These are phyloP conservation scores for Aspergillus eucalypticola DNA, from an alignment of 2,329 filamentous ascomycete genomes.

Conservation along the genomic window DNA sequence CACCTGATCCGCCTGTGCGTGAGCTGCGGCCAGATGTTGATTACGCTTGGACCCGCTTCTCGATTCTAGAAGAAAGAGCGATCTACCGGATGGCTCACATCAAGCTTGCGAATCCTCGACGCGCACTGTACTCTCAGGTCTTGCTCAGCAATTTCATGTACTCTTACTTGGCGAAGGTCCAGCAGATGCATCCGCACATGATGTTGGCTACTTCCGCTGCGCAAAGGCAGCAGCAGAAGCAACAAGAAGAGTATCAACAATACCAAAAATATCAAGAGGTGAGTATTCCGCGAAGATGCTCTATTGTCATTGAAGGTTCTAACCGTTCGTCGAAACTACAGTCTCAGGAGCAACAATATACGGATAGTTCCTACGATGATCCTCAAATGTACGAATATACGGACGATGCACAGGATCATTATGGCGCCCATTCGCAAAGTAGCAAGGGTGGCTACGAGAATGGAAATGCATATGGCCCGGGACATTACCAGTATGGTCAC, in stretches of 20 bases:
- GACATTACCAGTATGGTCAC: constrained; percentile 43
- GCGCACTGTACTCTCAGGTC: constrained; percentile 90
- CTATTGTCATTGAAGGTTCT: background rate
- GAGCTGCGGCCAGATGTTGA: constrained; percentile 82
- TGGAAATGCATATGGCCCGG: constrained; percentile 37
- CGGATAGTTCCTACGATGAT: constrained; percentile 50
- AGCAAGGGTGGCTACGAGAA: constrained; percentile 42
- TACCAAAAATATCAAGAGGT: constrained; percentile 52
- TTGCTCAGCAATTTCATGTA: constrained; percentile 99
- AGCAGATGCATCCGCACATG: constrained; percentile 97
- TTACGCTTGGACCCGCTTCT: constrained; percentile 94
- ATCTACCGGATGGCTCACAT: constrained; percentile 99
- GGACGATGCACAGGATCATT: constrained; percentile 41
- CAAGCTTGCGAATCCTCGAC: constrained; percentile 94
- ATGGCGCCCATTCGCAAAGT: constrained; percentile 40
- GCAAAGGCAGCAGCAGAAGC: constrained; percentile 58
- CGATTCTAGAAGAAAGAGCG: constrained; percentile 89
- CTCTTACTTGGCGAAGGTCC: constrained; percentile 95
- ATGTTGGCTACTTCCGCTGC: constrained; percentile 79
- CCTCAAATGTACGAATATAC: constrained; percentile 56
- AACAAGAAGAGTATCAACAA: constrained; percentile 46
- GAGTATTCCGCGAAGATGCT: constrained; percentile 18
- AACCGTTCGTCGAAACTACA: constrained; percentile 8
- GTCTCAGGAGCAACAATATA: constrained; percentile 35
- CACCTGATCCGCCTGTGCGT: constrained; percentile 75